phyloP scores from a whole-genome alignment of 768 basidiomycete genomes.

The Boletus sp. region DNA sequence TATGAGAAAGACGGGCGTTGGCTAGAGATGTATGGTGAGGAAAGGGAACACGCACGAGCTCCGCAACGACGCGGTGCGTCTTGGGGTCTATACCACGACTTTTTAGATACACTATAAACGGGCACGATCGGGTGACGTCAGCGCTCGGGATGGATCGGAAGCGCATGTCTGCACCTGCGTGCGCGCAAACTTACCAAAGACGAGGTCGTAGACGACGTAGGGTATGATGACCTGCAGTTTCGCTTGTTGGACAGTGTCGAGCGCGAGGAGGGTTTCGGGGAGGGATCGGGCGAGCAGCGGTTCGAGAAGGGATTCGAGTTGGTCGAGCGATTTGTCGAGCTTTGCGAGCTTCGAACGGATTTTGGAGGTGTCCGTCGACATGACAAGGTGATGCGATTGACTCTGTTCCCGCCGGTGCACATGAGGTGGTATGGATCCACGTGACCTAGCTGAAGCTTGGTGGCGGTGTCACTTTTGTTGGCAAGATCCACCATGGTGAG shows the following conservation, averaged over 20 bases:
- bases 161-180: too few species aligned
- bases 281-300: constrained; percentile 68
- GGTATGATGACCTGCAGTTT: constrained; percentile 77
- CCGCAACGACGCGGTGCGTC: constrained; percentile 72
- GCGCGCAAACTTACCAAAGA: constrained; percentile 66
- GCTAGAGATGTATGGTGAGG: background rate
- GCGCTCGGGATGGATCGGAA: background rate
- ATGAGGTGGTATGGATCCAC: background rate
- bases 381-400: constrained; percentile 6
- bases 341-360: constrained; percentile 43
- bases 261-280: constrained; percentile 58
- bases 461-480: constrained; percentile 11
- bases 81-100: constrained; percentile 77
- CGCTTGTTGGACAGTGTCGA: constrained; percentile 77
- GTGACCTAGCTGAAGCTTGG: constrained; percentile 7
- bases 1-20: constrained; percentile 21
- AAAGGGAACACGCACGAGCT: constrained; percentile 34
- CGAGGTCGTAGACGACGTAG: constrained; percentile 81
- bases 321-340: constrained; percentile 59
- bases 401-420: too few species aligned
- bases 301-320: constrained; percentile 64
- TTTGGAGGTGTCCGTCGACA: constrained; percentile 38
- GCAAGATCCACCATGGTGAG: constrained; percentile 20
- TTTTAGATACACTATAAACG: constrained; percentile 70
- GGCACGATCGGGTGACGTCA: background rate